Percentiles rank a stretch among this genome's conserved stretches.
Evolutionary conservation across 169 alveolate species (phyloP).

Genomic region (Cryptosporidium andersoni): DNA sequence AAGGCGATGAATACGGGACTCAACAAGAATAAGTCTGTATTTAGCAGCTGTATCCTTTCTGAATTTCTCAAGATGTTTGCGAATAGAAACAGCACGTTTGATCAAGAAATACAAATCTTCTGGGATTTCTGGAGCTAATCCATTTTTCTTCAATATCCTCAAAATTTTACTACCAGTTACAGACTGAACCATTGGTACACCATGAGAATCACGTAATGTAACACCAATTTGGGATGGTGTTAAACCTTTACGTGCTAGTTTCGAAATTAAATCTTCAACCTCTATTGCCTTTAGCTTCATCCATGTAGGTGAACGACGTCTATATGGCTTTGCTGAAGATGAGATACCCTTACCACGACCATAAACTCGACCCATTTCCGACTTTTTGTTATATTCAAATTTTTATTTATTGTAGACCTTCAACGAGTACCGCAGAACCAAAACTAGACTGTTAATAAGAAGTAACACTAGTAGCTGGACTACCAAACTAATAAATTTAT

Average conservation of each 20-base stretch:
- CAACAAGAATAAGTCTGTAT: conserved; percentile 96
- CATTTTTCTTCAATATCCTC: conserved; percentile 94
- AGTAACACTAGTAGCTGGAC: no score
- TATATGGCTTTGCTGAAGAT: conserved; percentile 95
- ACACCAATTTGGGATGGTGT: conserved; percentile 98
- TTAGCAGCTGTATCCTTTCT: conserved; percentile 96
- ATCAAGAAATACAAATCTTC: conserved; percentile 98
- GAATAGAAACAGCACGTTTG: conserved; percentile 97
- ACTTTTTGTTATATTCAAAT: neutral
- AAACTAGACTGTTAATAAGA: no score
- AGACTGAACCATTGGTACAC: conserved; percentile 95
- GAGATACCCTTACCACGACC: conserved; percentile 72
- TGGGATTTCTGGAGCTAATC: conserved; percentile 97
- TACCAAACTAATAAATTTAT: no score
- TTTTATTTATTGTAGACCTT: neutral
- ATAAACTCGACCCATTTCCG: conserved; percentile 68
- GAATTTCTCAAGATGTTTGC: conserved; percentile 97
- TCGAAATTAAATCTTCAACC: conserved; percentile 91
- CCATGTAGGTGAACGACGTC: conserved; percentile 97
- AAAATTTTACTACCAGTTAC: conserved; percentile 96
- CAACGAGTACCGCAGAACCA: no score
- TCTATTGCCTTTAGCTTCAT: conserved; percentile 92
- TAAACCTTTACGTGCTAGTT: conserved; percentile 97
- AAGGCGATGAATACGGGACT: conserved; percentile 97
- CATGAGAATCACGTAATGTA: conserved; percentile 95